Evolutionary conservation across 1,284 basidiomycete species (phyloP).

Genomic region (Irpex sp.): DNA sequence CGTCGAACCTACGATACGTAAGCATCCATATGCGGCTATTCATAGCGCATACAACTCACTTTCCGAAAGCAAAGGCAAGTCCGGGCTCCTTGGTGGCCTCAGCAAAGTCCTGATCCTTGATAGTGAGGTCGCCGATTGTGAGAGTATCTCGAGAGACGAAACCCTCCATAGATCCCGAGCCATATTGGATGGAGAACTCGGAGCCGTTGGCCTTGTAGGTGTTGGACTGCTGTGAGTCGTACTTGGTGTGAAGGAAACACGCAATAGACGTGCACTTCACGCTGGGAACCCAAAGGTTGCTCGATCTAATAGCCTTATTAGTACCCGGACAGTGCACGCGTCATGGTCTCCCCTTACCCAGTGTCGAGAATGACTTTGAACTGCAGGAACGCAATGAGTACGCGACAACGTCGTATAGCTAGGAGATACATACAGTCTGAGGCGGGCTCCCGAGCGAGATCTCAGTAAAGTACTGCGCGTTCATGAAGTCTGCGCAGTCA

Average conservation of each 20-base stretch:
- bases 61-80: conserved; percentile 95
- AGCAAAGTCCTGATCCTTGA: conserved; percentile 87
- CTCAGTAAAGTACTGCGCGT: conserved; percentile 95
- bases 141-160: conserved; percentile 88
- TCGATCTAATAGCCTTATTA: conserved; percentile 50
- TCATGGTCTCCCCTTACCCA: conserved; percentile 41
- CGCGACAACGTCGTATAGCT: conserved; percentile 1
- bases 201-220: conserved; percentile 93
- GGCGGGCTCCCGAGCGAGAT: conserved; percentile 82
- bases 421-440: conserved; percentile 48
- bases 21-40: neutral
- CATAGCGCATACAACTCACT: conserved; percentile 45
- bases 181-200: conserved; percentile 92
- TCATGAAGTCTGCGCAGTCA: conserved; percentile 80
- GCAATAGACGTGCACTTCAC: conserved; percentile 90
- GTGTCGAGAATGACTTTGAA: conserved; percentile 91
- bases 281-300: conserved; percentile 95
- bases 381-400: conserved; percentile 24
- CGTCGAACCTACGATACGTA: conserved; percentile 78
- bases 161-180: conserved; percentile 96
- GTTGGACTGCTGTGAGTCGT: conserved; percentile 81
- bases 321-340: conserved; percentile 3
- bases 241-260: conserved; percentile 96
- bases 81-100: conserved; percentile 98
- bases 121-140: conserved; percentile 79